Percentiles rank a stretch among this genome's conserved stretches.
Evolutionary conservation across 371 early-diverging fungal species (phyloP).

Genomic region (Parasitella parasitica): DNA sequence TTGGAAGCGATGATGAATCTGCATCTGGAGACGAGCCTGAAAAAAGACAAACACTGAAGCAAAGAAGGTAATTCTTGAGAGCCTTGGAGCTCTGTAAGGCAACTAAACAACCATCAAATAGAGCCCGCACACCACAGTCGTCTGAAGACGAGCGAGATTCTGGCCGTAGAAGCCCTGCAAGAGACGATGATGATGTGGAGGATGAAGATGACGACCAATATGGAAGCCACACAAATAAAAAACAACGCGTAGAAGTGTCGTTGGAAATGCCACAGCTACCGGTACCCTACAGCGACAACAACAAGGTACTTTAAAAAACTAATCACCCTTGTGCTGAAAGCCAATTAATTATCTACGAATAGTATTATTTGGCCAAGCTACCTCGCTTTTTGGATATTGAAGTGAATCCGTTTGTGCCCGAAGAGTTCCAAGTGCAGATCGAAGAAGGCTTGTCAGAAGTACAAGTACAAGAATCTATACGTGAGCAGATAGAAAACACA

Average conservation of each 20-base stretch:
- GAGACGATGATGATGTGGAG: constrained; percentile 1
- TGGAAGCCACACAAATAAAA: constrained; percentile 25
- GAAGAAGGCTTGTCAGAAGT: constrained; percentile 43
- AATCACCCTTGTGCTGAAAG: too few relatives aligned
- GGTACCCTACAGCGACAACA: constrained; percentile 33
- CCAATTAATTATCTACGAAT: background rate
- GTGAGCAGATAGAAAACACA: constrained; percentile 70
- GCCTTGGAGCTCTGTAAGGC: background rate
- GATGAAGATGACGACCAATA: constrained; percentile 25
- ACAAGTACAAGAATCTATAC: constrained; percentile 42
- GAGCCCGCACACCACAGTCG: background rate
- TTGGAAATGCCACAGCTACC: constrained; percentile 41
- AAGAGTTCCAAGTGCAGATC: constrained; percentile 52
- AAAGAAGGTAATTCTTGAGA: constrained; percentile 57
- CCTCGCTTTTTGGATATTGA: constrained; percentile 77
- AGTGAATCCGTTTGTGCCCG: constrained; percentile 66
- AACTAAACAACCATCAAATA: background rate
- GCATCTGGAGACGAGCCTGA: constrained; percentile 57
- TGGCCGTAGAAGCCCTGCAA: background rate
- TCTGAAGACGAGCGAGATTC: constrained; percentile 26
- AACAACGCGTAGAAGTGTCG: constrained; percentile 36
- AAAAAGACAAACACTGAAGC: constrained; percentile 27
- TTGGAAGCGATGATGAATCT: constrained; percentile 40
- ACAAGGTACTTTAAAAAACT: constrained; percentile 35
- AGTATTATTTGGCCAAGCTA: constrained; percentile 70